Conservation (phyloP, 1,139 yeast genomes). For the Kurtzmaniella quercitrusa region DNA sequence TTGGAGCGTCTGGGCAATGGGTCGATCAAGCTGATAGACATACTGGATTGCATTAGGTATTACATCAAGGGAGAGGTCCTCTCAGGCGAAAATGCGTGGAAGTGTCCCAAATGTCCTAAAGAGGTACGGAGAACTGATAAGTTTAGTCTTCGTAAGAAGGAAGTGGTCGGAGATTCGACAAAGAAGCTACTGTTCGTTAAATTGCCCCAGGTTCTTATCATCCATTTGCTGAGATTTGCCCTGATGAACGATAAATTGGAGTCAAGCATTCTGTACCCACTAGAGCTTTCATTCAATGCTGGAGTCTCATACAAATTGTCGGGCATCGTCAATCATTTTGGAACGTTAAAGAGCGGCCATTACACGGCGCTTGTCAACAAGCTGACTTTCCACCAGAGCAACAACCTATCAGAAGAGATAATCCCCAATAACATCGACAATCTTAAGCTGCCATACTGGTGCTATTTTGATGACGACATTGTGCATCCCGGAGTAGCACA, state of each 20-base stretch:
- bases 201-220: conserved; percentile 58
- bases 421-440: conserved; percentile 16
- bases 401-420: conserved; percentile 15
- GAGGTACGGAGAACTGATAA: conserved; percentile 4
- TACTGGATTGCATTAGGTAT: conserved; percentile 61
- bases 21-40: conserved; percentile 23
- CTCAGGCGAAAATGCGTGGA: conserved; percentile 75
- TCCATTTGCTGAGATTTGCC: conserved; percentile 60
- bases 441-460: conserved; percentile 46
- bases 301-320: conserved; percentile 39
- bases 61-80: conserved; percentile 66
- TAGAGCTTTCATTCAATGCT: conserved; percentile 43
- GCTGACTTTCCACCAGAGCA: conserved; percentile 22
- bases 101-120: conserved; percentile 64
- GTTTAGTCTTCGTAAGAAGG: conserved; percentile 7
- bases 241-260: conserved; percentile 55
- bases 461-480: conserved; percentile 67
- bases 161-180: conserved; percentile 28
- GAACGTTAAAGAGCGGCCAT: conserved; percentile 70
- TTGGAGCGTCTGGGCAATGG: conserved; percentile 11
- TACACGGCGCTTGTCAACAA: conserved; percentile 67
- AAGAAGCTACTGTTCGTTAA: conserved; percentile 59
- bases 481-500: conserved; percentile 47
- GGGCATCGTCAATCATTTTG: conserved; percentile 68
- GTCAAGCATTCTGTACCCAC: conserved; percentile 51